Evolutionary conservation across 306 rosid species (phyloP).

Genomic region (Ammopiptanthus mongolicus): DNA sequence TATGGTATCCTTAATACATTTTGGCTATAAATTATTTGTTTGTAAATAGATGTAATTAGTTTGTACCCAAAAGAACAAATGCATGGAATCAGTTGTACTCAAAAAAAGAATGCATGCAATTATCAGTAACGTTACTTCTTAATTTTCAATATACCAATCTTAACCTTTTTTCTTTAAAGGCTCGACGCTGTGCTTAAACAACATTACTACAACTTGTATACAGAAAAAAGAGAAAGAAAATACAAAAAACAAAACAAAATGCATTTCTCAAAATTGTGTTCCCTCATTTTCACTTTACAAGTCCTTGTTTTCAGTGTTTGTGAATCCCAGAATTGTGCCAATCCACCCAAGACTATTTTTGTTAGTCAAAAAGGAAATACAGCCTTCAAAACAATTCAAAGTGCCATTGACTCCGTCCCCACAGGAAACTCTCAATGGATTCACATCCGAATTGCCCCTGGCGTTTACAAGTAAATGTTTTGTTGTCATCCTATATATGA

Average conservation of each 20-base stretch:
- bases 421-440: slow-evolving; percentile 24
- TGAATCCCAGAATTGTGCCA: slow-evolving; percentile 12
- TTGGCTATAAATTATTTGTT: too few species aligned
- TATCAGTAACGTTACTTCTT: too few species aligned
- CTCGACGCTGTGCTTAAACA: not conserved
- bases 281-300: not conserved
- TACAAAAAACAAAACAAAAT: not conserved
- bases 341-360: not conserved
- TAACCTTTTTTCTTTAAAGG: not conserved
- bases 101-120: too few species aligned
- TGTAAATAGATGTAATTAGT: too few species aligned
- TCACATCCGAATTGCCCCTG: slow-evolving; percentile 23
- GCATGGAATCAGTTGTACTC: too few species aligned
- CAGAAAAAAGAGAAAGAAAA: not conserved
- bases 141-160: too few species aligned
- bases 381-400: slow-evolving; percentile 33
- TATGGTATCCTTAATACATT: too few species aligned
- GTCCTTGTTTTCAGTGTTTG: not conserved
- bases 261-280: not conserved
- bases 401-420: slow-evolving; percentile 28
- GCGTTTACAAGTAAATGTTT: slow-evolving; percentile 11
- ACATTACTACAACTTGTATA: not conserved
- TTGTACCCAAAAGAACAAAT: too few species aligned
- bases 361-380: not conserved
- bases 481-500: not conserved